phyloP scores from a whole-genome alignment of 306 rosid genomes.

The Lotus japonicus region DNA sequence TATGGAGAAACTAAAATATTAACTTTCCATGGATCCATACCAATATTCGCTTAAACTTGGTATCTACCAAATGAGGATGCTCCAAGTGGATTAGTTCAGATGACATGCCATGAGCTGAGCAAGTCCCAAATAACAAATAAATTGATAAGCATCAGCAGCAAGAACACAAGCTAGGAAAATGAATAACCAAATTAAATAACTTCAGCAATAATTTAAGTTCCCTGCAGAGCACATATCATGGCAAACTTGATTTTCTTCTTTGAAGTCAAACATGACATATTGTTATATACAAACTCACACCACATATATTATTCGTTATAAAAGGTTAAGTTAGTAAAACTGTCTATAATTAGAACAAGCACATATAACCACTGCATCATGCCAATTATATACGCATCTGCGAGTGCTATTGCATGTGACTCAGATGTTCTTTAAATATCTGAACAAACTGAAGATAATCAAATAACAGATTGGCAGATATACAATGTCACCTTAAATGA shows the following conservation, averaged over 20 bases:
- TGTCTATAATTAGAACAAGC: not conserved
- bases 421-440: not conserved
- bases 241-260: slow-evolving; percentile 9
- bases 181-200: slow-evolving; percentile 5
- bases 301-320: not conserved
- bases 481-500: not conserved
- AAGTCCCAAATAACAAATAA: slow-evolving; percentile 21
- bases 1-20: not conserved
- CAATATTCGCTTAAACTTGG: slow-evolving; percentile 76
- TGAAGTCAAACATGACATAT: not conserved
- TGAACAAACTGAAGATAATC: not conserved
- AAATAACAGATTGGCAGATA: not conserved
- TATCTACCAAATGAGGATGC: slow-evolving; percentile 47
- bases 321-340: not conserved
- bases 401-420: too few relatives aligned
- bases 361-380: slow-evolving; percentile 16
- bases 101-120: slow-evolving; percentile 41
- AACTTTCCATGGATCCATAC: slow-evolving; percentile 43
- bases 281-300: slow-evolving; percentile 7
- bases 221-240: not conserved
- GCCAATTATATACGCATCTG: not conserved
- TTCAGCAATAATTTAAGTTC: slow-evolving; percentile 1
- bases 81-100: slow-evolving; percentile 45
- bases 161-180: not conserved
- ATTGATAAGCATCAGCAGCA: not conserved